Conservation (phyloP, 2,329 filamentous ascomycete species). For the Trichoderma brevicompactum region DNA sequence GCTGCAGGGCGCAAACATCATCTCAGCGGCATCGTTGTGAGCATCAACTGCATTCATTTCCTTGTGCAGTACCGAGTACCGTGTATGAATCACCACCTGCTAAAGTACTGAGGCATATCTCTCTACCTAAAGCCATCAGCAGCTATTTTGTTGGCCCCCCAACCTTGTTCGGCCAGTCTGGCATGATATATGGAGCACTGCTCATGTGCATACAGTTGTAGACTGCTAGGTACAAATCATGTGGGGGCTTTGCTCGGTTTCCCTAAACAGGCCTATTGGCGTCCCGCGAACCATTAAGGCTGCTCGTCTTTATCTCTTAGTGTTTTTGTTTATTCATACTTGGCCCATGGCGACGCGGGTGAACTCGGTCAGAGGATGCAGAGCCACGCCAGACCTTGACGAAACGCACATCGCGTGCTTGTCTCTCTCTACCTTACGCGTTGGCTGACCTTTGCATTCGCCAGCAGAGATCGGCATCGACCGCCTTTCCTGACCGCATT, state of each 20-base stretch:
- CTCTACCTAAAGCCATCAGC: background rate
- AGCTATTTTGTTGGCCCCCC: background rate
- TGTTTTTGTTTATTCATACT: constrained; percentile 7
- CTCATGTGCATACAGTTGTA: background rate
- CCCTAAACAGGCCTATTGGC: background rate
- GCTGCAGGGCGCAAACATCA: background rate
- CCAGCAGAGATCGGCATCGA: constrained; percentile 21
- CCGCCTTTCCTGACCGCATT: constrained; percentile 26
- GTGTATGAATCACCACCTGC: too few species aligned
- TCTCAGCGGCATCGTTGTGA: too few species aligned
- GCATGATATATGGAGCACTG: background rate
- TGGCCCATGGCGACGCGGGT: background rate
- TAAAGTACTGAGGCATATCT: too few species aligned
- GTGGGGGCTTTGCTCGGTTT: constrained; percentile 12
- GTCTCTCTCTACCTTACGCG: background rate
- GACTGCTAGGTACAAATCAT: background rate
- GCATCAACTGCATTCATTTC: too few species aligned
- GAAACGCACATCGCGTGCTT: background rate
- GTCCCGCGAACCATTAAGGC: constrained; percentile 6
- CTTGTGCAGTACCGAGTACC: too few species aligned
- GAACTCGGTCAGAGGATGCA: constrained; percentile 3
- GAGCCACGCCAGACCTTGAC: background rate
- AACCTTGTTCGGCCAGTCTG: background rate
- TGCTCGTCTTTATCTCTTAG: constrained; percentile 3
- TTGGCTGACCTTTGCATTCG: constrained; percentile 10